Base-by-base conservation (phyloP, 345 rosid species). In the Citrus inodora region DNA sequence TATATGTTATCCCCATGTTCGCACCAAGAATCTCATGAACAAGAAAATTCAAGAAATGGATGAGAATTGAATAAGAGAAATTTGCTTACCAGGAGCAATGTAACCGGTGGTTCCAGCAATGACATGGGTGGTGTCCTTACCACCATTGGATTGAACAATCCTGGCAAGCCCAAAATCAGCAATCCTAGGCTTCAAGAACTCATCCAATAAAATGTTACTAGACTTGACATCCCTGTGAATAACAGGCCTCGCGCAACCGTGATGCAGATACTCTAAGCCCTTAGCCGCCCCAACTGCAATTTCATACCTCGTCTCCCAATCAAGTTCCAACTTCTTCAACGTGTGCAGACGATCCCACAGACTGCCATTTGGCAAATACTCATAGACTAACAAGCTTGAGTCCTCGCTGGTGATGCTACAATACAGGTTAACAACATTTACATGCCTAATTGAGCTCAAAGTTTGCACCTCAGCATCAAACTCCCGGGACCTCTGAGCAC, bases 161-260 rank as follows among this genome's bases (percentile, higher is more conserved):
- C 91, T 96, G 35, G 99, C 97, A 13, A 94, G 97, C 35, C 99
- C 99, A 2, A 96, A 96, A 89, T 96, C 97, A 1, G 98, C 99
- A 74, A 96, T 96, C 71, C 93, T 85, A 40, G 99, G 98, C 90
- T 93, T 93, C 73, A 90, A 84, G 56, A 89, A 82, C 87, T 93
- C 97, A 73, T 95, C 98, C 76, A 92, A 77, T 80, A 93, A 83
- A 63, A 92, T 94, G 84, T 94, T 94, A 78, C 98, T 92, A 0
- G 98, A 94, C 80, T 92, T 93, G 65, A 93, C 97, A 73, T 93
- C 98, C 27, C 98, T 82, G 79, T 93, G 98, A 83, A 93, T 92
- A 55, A 94, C 86, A 0, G 97, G 97, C 79, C 82, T 81, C 24
- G 85, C 92, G 16, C 88, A 92, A 13, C 98, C 97, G 53, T 91